Evolutionary conservation across 352 stramenopile genomes (phyloP).

Genomic region (Thalassiosira pacifica): DNA sequence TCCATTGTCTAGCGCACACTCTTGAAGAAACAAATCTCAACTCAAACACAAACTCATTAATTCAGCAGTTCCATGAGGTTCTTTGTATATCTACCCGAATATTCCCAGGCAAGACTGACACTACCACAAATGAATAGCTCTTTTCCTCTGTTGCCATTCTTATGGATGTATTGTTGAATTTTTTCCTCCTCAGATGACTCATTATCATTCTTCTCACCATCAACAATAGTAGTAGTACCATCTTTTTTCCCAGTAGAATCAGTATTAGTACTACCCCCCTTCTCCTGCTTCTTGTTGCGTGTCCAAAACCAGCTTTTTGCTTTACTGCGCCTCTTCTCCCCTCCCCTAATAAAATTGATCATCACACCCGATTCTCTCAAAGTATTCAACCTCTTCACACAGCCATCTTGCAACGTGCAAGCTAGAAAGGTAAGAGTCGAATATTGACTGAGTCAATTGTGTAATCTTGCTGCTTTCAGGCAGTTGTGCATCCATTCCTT

Average conservation of each 20-base stretch:
- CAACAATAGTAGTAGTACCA: too few relatives aligned
- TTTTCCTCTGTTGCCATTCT: slow-evolving; percentile 63
- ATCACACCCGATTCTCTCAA: slow-evolving; percentile 38
- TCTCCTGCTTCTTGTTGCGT: slow-evolving; percentile 40
- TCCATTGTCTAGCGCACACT: too few relatives aligned
- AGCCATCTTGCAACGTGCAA: slow-evolving; percentile 67
- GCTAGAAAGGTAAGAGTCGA: slow-evolving; percentile 76
- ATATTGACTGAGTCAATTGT: slow-evolving; percentile 56
- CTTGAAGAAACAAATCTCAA: too few relatives aligned
- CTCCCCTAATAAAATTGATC: slow-evolving; percentile 69
- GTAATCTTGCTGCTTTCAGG: slow-evolving; percentile 29
- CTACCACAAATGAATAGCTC: slow-evolving; percentile 58
- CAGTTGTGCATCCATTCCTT: slow-evolving; percentile 64
- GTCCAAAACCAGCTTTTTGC: slow-evolving; percentile 75
- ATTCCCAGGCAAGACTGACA: slow-evolving; percentile 70
- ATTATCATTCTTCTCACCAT: slow-evolving; percentile 3
- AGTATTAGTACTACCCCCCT: too few relatives aligned
- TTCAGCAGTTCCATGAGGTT: slow-evolving; percentile 23
- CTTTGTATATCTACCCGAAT: slow-evolving; percentile 63
- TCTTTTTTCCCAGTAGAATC: slow-evolving; percentile 5
- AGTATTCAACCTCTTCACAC: slow-evolving; percentile 49
- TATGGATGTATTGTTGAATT: slow-evolving; percentile 58
- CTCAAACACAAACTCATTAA: too few relatives aligned
- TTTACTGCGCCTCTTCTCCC: slow-evolving; percentile 55
- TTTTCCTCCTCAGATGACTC: slow-evolving; percentile 13